Base-by-base conservation (phyloP, 2,329 filamentous ascomycete genomes). In the Hymenoscyphus salicellus region DNA sequence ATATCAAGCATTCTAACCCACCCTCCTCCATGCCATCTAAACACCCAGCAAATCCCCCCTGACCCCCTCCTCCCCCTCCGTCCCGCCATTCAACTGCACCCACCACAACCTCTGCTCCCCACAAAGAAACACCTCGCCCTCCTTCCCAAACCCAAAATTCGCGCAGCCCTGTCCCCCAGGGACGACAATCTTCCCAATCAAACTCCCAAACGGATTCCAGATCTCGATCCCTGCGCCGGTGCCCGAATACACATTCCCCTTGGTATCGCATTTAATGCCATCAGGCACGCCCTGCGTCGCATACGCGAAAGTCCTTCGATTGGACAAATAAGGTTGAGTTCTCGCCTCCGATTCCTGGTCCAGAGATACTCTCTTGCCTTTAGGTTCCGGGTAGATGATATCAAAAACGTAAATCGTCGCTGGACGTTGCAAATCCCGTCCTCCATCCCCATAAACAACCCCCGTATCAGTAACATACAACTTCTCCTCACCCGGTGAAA, bases 171-270 rank as follows among this genome's bases (percentile, higher is more conserved):
- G 69, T 10, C 62, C 58, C 8, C 63, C 63, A 23, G 63, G 59
- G 11, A 73, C 69, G 41, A 65, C 76, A 1, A 72, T 77, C 60
- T 88, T 89, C 2, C 81, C 77, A 69, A 89, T 79, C 20, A 84
- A 69, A 2, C 72, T 77, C 0, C 83, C 84, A 0, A 77, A 77
- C 0, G 78, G 72, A 63, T 77, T 79, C 82, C 83, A 87, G 8
- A 86, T 78, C 64, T 84, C 79, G 23, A 86, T 75, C 0, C 84
- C 84, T 70, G 86, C 83, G 0, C 81, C 82, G 65, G 82, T 84
- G 0, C 81, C 83, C 30, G 79, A 78, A 74, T 84, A 86, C 1
- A 86, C 80, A 71, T 86, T 86, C 2, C 84, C 84, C 2, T 79
- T 69, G 1, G 77, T 77, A 68, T 86, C 84, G 49, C 79, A 79